A percentile compares a stretch with the other conserved stretches of the same genome.
Evolutionary conservation across 805 yeast species (phyloP).

Genomic region (Yamadazyma laniorum): DNA sequence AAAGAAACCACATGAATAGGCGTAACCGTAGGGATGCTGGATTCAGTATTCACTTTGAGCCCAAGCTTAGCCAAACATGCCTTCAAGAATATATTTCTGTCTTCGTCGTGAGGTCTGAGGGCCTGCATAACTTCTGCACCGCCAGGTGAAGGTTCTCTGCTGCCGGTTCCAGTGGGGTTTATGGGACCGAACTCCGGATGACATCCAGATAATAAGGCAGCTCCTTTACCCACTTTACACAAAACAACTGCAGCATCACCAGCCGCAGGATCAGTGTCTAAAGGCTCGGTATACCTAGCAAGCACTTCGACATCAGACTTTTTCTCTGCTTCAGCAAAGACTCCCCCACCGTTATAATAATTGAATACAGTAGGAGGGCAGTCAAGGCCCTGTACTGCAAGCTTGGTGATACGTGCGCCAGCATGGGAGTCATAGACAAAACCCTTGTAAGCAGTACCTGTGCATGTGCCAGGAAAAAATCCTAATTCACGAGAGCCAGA

Average conservation of each 20-base stretch:
- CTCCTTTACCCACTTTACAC: conserved; percentile 70
- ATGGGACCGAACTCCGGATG: conserved; percentile 73
- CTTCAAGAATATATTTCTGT: conserved; percentile 56
- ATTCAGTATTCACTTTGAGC: conserved; percentile 59
- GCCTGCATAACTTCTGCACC: conserved; percentile 26
- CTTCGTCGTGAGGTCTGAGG: conserved; percentile 43
- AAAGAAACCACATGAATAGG: conserved; percentile 58
- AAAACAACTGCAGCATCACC: conserved; percentile 67
- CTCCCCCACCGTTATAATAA: conserved; percentile 89
- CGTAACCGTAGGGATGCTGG: conserved; percentile 62
- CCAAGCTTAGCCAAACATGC: conserved; percentile 60
- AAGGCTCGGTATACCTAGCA: conserved; percentile 59
- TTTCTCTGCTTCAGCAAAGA: conserved; percentile 72
- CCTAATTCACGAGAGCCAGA: conserved; percentile 79
- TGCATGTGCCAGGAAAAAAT: conserved; percentile 77
- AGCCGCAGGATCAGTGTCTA: conserved; percentile 45
- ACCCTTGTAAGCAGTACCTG: conserved; percentile 82
- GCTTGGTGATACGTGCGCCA: conserved; percentile 65
- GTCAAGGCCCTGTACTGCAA: conserved; percentile 39
- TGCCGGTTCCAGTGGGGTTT: conserved; percentile 24
- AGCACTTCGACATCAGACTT: conserved; percentile 64
- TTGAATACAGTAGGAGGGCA: conserved; percentile 27
- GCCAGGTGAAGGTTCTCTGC: conserved; percentile 17
- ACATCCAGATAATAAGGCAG: conserved; percentile 73
- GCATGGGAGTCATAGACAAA: conserved; percentile 72